Percentiles rank a stretch among this genome's conserved stretches.
phyloP scores from a whole-genome alignment of 306 rosid species.

The Neltuma alba region DNA sequence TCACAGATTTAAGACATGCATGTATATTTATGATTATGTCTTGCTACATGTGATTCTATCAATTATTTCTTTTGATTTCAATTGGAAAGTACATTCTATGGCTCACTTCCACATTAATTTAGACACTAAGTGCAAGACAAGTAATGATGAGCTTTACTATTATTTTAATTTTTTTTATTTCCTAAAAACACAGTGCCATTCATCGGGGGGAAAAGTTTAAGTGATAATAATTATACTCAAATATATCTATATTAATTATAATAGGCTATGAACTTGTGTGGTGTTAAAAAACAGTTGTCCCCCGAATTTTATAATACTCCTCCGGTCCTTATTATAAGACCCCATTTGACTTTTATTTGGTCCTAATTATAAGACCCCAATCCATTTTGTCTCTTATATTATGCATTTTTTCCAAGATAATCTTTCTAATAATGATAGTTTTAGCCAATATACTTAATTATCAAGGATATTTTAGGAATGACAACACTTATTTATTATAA shows the following conservation, averaged over 20 bases:
- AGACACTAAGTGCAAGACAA: slow-evolving; percentile 43
- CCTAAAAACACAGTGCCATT: background rate
- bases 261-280: background rate
- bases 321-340: too few species aligned
- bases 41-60: slow-evolving; percentile 26
- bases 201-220: background rate
- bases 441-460: too few species aligned
- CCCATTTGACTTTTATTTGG: too few species aligned
- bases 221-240: background rate
- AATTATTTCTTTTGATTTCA: slow-evolving; percentile 23
- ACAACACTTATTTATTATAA: too few species aligned
- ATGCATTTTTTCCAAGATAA: too few species aligned
- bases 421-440: too few species aligned
- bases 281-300: background rate
- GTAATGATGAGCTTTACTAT: slow-evolving; percentile 36
- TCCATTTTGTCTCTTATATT: too few species aligned
- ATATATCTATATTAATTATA: background rate
- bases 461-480: too few species aligned
- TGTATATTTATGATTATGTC: slow-evolving; percentile 39
- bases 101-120: slow-evolving; percentile 39
- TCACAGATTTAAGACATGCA: slow-evolving; percentile 35
- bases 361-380: too few species aligned
- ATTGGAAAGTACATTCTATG: slow-evolving; percentile 32
- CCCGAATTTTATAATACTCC: background rate
- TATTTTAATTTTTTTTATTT: slow-evolving; percentile 8